Evolutionary conservation across 805 yeast genomes (phyloP), one percentile per base, ranked within the genome.

Genomic region (Schwanniomyces vanrijiae): DNA sequence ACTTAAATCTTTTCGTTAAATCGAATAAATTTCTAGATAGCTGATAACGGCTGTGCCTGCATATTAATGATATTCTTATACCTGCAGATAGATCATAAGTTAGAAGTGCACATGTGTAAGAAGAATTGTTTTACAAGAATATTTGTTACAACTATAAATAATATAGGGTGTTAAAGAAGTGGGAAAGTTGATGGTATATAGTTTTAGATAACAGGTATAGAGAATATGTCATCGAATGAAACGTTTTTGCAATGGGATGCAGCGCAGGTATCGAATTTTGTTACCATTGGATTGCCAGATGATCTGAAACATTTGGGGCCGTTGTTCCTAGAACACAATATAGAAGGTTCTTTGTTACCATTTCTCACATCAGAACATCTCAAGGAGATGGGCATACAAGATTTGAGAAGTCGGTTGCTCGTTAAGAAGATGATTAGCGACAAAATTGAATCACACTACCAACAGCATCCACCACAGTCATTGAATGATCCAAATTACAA

Each of bases 341-440:
- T 88, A 43, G 82, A 85, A 3, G 96, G 96, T 1, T 80, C 86
- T 25, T 75, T 87, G 3, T 68, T 92, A 43, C 82, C 88, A 1
- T 83, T 81, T 50, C 69, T 91, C 42, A 81, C 82, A 26, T 80
- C 87, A 10, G 81, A 78, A 7, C 94, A 90, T 59, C 77, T 91
- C 38, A 71, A 75, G 50, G 96, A 90, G 44, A 68, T 92, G 58
- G 95, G 91, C 2, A 75, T 87, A 1, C 46, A 50, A 5, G 68
- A 73, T 28, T 60, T 86, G 26, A 76, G 77, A 25, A 76, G 78
- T 16, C 73, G 96, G 22, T 70, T 91, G 3, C 61, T 64, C 34
- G 67, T 90, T 37, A 82, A 88, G 60, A 73, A 77, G 43, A 77
- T 81, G 24, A 77, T 90, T 34, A 77, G 81, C 55, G 79, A 75